These are phyloP conservation scores for Malassezia nana DNA, from an alignment of 1,284 basidiomycete genomes.

Conservation along the genomic window DNA sequence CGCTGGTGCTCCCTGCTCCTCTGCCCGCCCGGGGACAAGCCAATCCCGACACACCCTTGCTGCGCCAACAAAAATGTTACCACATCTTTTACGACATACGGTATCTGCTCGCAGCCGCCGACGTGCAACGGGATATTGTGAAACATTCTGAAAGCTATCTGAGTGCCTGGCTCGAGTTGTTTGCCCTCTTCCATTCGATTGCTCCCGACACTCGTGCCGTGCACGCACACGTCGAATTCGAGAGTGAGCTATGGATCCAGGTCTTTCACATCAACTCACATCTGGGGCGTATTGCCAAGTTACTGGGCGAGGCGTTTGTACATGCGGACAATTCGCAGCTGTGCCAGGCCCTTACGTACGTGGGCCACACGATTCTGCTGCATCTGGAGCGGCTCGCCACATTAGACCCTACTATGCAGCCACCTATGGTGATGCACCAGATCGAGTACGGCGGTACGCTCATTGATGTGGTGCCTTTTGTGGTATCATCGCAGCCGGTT, in stretches of 20 bases:
- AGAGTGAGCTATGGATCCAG: conserved; percentile 44
- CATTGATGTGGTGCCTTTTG: conserved; percentile 55
- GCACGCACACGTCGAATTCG: conserved; percentile 44
- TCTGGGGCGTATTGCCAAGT: conserved; percentile 35
- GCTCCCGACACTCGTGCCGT: conserved; percentile 36
- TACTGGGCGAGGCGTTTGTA: conserved; percentile 39
- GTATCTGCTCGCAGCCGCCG: conserved; percentile 37
- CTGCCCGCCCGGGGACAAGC: conserved; percentile 26
- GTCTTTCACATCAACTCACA: conserved; percentile 44
- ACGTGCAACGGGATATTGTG: conserved; percentile 38
- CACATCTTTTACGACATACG: conserved; percentile 45
- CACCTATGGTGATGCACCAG: conserved; percentile 53
- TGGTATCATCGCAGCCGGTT: conserved; percentile 33
- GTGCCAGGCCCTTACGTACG: conserved; percentile 60
- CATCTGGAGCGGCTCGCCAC: conserved; percentile 20
- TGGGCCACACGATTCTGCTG: conserved; percentile 59
- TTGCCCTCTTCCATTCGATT: conserved; percentile 40
- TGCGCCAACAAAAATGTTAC: conserved; percentile 35
- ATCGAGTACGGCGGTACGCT: conserved; percentile 2
- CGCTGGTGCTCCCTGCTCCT: conserved; percentile 28
- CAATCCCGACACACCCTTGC: conserved; percentile 27
- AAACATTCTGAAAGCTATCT: conserved; percentile 24
- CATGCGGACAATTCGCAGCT: conserved; percentile 57
- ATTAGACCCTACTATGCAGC: conserved; percentile 56
- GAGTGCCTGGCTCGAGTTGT: conserved; percentile 25